Evolutionary conservation across 23 red algal genomes (phyloP), one percentile per base, ranked within the genome.

Genomic region (Agarophyton chilense): DNA sequence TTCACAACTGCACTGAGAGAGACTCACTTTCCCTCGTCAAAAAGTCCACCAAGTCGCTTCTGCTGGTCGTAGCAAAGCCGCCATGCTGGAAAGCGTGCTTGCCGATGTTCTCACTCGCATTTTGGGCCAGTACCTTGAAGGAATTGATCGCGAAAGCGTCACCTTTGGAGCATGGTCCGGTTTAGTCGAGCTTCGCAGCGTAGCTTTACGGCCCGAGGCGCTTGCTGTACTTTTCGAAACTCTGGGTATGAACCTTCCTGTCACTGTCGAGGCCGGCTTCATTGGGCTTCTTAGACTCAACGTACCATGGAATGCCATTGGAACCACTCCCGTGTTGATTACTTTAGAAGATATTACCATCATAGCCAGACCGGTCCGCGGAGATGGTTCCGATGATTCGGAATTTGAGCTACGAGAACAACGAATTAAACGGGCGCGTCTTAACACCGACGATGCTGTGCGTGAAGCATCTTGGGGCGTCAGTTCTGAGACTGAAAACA

Each of bases 261-360:
- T 90, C 4, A 85, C 79, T 21, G 96, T 98, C 0, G 90, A 78
- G 34, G 45, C 77, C 19, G 96, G 96, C 29, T 82, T 91, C 50
- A 92, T 98, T 19, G 92, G 92, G 26, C 64, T 90, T 19, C 70
- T 98, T 7, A 44, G 71, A 44, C 54, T 98, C 17, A 73, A 84
- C 19, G 92, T 98, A 8, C 96, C 96, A 12, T 98, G 96, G 96
- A 98, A 95, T 25, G 65, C 79, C 34, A 90, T 98, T 40, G 75
- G 96, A 45, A 88, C 81, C 17, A 73, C 77, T 11, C 90, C 96
- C 10, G 86, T 95, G 28, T 83, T 77, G 14, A 78, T 98, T 31
- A 63, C 41, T 4, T 56, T 98, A 52, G 52, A 82, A 28, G 88
- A 95, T 41, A 67, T 98, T 17, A 83, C 74, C 1, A 78, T 98